These are phyloP conservation scores for Fraxinus sp. DNA, from an alignment of 305 asterid genomes.

Conservation along the genomic window DNA sequence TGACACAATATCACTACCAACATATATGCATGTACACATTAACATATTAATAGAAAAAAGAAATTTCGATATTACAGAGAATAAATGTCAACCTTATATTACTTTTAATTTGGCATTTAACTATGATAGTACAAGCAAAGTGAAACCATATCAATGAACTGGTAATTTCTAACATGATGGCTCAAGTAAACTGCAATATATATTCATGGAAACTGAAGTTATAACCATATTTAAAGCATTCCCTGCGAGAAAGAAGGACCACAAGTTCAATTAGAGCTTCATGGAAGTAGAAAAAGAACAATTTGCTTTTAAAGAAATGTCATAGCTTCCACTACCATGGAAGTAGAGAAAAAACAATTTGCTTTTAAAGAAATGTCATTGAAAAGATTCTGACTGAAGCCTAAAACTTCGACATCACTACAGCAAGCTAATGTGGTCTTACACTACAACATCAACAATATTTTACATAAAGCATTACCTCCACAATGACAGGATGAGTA, in stretches of 20 bases:
- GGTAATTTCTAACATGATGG: neutral
- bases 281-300: neutral
- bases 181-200: neutral
- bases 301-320: neutral
- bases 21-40: neutral
- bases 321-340: neutral
- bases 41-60: neutral
- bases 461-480: constrained; percentile 52
- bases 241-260: neutral
- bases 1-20: neutral
- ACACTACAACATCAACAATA: constrained; percentile 2
- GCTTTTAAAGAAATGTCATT: neutral
- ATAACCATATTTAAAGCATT: neutral
- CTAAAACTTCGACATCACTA: neutral
- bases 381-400: neutral
- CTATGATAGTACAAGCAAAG: neutral
- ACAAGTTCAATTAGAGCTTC: neutral
- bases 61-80: neutral
- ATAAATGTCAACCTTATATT: neutral
- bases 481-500: constrained; percentile 64
- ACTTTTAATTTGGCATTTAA: neutral
- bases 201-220: neutral
- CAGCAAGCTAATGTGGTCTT: neutral
- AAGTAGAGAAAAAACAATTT: neutral
- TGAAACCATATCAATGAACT: neutral